Evolutionary conservation across 2,329 filamentous ascomycete genomes (phyloP).

Genomic region (Sclerotinia glacialis): DNA sequence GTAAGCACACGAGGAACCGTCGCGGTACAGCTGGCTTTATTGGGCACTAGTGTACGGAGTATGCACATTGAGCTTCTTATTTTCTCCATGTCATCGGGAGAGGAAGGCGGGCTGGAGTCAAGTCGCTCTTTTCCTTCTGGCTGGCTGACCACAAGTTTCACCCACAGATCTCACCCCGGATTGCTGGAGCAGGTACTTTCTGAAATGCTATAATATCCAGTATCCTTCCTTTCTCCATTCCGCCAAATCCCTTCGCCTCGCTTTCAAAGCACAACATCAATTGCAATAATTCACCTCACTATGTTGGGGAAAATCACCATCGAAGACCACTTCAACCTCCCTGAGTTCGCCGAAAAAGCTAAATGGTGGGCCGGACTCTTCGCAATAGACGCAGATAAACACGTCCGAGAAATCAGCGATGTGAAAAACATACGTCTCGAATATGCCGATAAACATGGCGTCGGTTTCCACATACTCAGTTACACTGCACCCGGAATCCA

Average conservation of each 20-base stretch:
- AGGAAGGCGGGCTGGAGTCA: not conserved
- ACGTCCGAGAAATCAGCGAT: slow-evolving; percentile 54
- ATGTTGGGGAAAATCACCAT: slow-evolving; percentile 17
- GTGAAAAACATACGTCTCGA: slow-evolving; percentile 45
- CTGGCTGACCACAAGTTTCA: too few species aligned
- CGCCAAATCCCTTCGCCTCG: too few species aligned
- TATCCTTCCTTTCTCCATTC: not conserved
- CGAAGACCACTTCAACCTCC: slow-evolving; percentile 19
- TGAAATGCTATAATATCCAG: not conserved
- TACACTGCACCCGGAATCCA: slow-evolving; percentile 51
- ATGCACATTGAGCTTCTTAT: not conserved
- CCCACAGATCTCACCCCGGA: not conserved
- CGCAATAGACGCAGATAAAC: slow-evolving; percentile 56
- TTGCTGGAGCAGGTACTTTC: not conserved
- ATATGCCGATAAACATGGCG: slow-evolving; percentile 47
- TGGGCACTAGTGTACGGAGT: not conserved
- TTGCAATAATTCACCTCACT: not conserved
- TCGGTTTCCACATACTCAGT: slow-evolving; percentile 50
- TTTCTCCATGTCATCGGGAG: not conserved
- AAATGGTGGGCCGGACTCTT: slow-evolving; percentile 61
- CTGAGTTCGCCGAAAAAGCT: slow-evolving; percentile 52
- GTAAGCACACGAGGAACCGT: not conserved
- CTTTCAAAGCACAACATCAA: not conserved
- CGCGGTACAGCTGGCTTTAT: not conserved
- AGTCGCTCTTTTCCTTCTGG: not conserved